These are phyloP conservation scores for Cinchona pubescens DNA, from an alignment of 257 asterid genomes.

Conservation along the genomic window DNA sequence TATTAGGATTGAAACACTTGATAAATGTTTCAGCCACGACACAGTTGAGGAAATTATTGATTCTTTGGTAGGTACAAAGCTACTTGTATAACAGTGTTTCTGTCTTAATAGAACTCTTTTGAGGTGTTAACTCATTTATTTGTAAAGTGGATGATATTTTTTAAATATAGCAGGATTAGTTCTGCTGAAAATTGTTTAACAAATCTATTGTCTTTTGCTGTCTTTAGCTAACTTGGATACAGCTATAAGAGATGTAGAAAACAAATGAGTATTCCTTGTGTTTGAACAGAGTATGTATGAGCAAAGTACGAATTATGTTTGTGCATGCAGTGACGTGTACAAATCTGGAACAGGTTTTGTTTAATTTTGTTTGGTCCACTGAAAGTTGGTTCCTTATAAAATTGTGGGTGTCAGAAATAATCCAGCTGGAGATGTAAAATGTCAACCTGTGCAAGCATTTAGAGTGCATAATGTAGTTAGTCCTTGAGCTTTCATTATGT, in stretches of 20 bases:
- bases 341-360: neutral
- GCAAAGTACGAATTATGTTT: neutral
- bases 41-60: constrained; percentile 88
- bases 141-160: neutral
- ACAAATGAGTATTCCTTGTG: neutral
- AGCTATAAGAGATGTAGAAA: neutral
- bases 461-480: neutral
- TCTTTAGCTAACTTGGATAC: neutral
- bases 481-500: neutral
- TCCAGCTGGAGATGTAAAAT: neutral
- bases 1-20: constrained; percentile 61
- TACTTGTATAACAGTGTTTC: neutral
- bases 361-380: neutral
- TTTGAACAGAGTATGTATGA: neutral
- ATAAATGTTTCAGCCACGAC: constrained; percentile 86
- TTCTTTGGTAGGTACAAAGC: constrained; percentile 60
- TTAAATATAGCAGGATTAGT: neutral
- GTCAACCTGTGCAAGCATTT: neutral
- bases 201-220: neutral
- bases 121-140: neutral
- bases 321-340: neutral
- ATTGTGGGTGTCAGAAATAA: neutral
- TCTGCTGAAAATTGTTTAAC: neutral
- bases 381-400: neutral
- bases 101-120: neutral